Conservation (phyloP, 2,329 filamentous ascomycete genomes). For the Pestalotiopsis sp. region DNA sequence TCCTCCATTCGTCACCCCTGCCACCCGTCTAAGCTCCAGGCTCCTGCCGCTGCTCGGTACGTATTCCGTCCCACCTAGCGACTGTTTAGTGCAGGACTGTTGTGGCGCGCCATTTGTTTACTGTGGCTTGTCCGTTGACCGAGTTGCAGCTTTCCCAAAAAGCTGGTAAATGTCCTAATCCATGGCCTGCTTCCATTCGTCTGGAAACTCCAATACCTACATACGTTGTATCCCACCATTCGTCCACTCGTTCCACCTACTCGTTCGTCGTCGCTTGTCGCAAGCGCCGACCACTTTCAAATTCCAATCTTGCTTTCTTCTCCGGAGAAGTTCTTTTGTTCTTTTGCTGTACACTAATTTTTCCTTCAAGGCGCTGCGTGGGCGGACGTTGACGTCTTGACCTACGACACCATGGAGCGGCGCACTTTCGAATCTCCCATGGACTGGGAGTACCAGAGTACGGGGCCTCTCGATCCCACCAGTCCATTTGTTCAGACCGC, state of each 20-base stretch:
- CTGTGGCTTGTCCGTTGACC: conserved; percentile 16
- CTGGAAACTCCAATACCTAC: not conserved
- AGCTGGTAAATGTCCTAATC: not conserved
- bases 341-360: not conserved
- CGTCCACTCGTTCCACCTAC: not conserved
- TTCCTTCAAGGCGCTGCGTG: not conserved
- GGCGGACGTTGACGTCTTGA: not conserved
- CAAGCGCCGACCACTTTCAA: not conserved
- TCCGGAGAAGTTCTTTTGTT: not conserved
- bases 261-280: not conserved
- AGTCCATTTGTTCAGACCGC: conserved; percentile 62
- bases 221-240: not conserved
- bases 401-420: conserved; percentile 44
- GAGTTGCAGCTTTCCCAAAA: conserved; percentile 13
- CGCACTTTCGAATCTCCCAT: conserved; percentile 63
- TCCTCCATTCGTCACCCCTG: no score
- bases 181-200: not conserved
- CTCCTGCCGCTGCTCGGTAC: not conserved
- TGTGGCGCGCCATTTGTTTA: conserved; percentile 14
- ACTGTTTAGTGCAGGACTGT: not conserved
- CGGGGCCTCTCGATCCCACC: conserved; percentile 59
- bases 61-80: not conserved
- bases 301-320: not conserved
- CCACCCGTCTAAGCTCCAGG: conserved; percentile 12
- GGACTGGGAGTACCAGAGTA: conserved; percentile 67